These are phyloP conservation scores for Nakazawaea peltata DNA, from an alignment of 805 yeast genomes.

Conservation along the genomic window DNA sequence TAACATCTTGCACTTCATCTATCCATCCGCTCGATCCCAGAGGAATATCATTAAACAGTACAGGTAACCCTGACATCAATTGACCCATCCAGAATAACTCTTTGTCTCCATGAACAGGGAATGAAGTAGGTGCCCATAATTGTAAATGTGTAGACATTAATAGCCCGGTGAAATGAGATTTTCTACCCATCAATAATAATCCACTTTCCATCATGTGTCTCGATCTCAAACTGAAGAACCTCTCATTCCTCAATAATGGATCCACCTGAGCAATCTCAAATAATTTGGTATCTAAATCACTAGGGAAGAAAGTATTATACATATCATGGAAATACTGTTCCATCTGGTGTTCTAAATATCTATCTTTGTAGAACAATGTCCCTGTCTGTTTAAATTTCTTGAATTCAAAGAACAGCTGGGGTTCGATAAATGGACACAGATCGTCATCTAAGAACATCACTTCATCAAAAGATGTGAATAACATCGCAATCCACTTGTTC, in stretches of 20 bases:
- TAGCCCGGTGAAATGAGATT: slow-evolving; percentile 40
- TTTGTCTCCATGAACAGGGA: slow-evolving; percentile 73
- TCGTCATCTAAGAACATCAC: slow-evolving; percentile 49
- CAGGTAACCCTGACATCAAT: slow-evolving; percentile 44
- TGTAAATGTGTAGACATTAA: slow-evolving; percentile 35
- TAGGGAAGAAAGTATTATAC: slow-evolving; percentile 39
- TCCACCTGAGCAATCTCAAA: slow-evolving; percentile 28
- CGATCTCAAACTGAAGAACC: slow-evolving; percentile 32
- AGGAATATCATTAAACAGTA: slow-evolving; percentile 38
- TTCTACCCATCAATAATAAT: slow-evolving; percentile 37
- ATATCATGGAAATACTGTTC: slow-evolving; percentile 26
- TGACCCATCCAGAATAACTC: slow-evolving; percentile 73
- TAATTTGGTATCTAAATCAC: slow-evolving; percentile 28
- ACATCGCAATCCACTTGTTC: slow-evolving; percentile 45
- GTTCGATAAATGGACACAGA: slow-evolving; percentile 22
- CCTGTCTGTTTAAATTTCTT: slow-evolving; percentile 27
- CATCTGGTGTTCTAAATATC: slow-evolving; percentile 23
- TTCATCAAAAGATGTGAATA: slow-evolving; percentile 53
- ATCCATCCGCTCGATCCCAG: slow-evolving; percentile 50
- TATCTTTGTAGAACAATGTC: slow-evolving; percentile 42
- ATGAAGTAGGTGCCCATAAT: slow-evolving; percentile 31
- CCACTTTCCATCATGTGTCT: slow-evolving; percentile 44
- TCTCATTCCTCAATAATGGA: slow-evolving; percentile 22
- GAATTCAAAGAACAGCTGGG: slow-evolving; percentile 25
- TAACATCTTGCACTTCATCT: neutral